Conservation (phyloP, 441 rosid genomes). For the Brassica balearica region DNA sequence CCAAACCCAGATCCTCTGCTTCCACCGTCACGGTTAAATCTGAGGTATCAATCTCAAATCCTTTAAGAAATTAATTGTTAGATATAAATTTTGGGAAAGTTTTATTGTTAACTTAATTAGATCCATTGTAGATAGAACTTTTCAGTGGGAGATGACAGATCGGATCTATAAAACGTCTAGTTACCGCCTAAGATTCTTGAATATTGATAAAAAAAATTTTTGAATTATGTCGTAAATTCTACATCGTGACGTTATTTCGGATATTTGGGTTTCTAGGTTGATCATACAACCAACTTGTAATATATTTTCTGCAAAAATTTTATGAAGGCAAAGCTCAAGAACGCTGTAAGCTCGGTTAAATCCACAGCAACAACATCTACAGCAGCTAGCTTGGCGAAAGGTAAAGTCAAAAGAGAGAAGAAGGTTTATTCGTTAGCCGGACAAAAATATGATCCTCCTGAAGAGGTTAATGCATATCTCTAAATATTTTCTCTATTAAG, state of each 20-base stretch:
- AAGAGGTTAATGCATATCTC: constrained; percentile 61
- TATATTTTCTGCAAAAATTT: constrained; percentile 24
- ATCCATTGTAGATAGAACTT: not conserved
- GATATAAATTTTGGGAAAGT: not conserved
- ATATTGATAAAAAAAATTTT: not conserved
- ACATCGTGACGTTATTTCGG: constrained; percentile 5
- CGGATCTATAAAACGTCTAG: not conserved
- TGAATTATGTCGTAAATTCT: not conserved
- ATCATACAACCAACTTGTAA: constrained; percentile 36
- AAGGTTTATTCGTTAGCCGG: constrained; percentile 81
- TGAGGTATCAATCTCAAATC: constrained; percentile 57
- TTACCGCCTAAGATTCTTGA: not conserved
- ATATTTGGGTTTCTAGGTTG: constrained; percentile 28
- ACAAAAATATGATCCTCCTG: constrained; percentile 87
- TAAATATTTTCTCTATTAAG: constrained; percentile 11
- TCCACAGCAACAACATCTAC: constrained; percentile 58
- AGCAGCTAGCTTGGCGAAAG: constrained; percentile 51
- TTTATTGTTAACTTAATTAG: not conserved
- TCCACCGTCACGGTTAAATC: constrained; percentile 56
- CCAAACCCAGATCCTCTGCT: constrained; percentile 56
- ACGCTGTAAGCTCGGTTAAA: constrained; percentile 27
- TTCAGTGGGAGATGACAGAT: not conserved
- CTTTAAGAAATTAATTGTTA: not conserved
- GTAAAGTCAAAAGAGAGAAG: constrained; percentile 87
- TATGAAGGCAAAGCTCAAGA: constrained; percentile 42